Conservation (phyloP, 2,329 filamentous ascomycete species). For the Alternaria burnsii region DNA sequence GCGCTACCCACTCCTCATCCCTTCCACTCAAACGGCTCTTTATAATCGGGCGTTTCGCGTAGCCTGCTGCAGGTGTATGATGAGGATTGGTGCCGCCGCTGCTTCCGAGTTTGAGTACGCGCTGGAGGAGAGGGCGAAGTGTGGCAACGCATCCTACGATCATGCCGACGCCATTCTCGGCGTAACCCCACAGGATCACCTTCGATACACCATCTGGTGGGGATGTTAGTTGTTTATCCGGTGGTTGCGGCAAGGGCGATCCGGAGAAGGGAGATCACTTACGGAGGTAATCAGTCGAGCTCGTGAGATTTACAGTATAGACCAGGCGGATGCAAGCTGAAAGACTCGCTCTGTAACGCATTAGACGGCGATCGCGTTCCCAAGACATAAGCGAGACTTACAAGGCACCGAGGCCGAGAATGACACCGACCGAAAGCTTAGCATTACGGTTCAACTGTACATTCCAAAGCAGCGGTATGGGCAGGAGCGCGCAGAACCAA, state of each 20-base stretch:
- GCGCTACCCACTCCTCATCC: conserved; percentile 16
- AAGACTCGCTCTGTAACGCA: conserved; percentile 9
- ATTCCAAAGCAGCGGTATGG: conserved; percentile 17
- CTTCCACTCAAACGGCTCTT: conserved; percentile 15
- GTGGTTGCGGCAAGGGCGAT: neutral
- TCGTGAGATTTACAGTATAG: conserved; percentile 15
- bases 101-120: conserved; percentile 16
- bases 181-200: conserved; percentile 16
- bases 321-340: conserved; percentile 18
- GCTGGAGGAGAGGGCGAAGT: conserved; percentile 15
- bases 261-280: neutral
- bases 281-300: conserved; percentile 12
- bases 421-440: conserved; percentile 19
- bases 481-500: conserved; percentile 17
- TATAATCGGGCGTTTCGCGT: conserved; percentile 11
- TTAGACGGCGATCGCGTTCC: conserved; percentile 8
- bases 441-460: conserved; percentile 16
- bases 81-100: conserved; percentile 6
- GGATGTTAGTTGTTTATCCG: neutral
- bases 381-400: conserved; percentile 14
- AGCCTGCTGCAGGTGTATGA: conserved; percentile 9
- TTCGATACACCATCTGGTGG: conserved; percentile 11
- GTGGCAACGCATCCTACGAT: conserved; percentile 19
- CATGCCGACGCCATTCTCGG: conserved; percentile 15
- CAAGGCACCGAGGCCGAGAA: conserved; percentile 19